These are phyloP conservation scores for Tillandsia fasciculata DNA, from an alignment of 176 grass and related monocot species.

Conservation along the genomic window DNA sequence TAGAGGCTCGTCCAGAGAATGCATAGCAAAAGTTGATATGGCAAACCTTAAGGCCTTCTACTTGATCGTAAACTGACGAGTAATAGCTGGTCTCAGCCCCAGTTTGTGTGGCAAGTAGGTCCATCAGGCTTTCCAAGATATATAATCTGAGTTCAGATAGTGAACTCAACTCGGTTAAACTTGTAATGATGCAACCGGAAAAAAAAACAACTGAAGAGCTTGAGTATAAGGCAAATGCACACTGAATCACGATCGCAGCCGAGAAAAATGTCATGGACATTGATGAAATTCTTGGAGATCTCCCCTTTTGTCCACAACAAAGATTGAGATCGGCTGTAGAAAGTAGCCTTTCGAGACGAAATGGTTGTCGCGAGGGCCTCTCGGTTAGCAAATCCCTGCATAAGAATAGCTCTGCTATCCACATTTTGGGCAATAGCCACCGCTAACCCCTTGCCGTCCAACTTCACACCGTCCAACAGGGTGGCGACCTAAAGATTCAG, in stretches of 20 bases:
- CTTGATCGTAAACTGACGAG: conserved; percentile 63
- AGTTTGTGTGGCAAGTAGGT: conserved; percentile 77
- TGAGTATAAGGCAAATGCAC: conserved; percentile 19
- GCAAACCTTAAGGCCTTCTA: conserved; percentile 60
- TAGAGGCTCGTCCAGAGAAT: no score
- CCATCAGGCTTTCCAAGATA: conserved; percentile 92
- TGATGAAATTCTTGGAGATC: conserved; percentile 92
- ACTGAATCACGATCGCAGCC: conserved; percentile 89
- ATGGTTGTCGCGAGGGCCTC: conserved; percentile 68
- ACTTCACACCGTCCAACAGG: conserved; percentile 69
- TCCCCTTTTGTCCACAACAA: conserved; percentile 93
- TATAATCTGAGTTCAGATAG: conserved; percentile 57
- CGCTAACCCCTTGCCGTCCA: conserved; percentile 73
- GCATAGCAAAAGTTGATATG: neutral
- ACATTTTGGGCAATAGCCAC: conserved; percentile 87
- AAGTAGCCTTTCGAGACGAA: conserved; percentile 69
- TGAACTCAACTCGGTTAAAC: conserved; percentile 1
- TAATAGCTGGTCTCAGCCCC: conserved; percentile 84
- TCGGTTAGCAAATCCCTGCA: conserved; percentile 85
- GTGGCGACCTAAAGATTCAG: conserved; percentile 32
- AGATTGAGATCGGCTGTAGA: conserved; percentile 72
- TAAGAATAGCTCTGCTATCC: conserved; percentile 82
- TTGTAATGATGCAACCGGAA: conserved; percentile 1
- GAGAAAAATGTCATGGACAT: conserved; percentile 80
- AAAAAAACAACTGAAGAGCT: neutral